A percentile compares a stretch with the other conserved stretches of the same genome.
phyloP scores from a whole-genome alignment of 164 flowering plant genomes.

The Paratinospora sagittata region DNA sequence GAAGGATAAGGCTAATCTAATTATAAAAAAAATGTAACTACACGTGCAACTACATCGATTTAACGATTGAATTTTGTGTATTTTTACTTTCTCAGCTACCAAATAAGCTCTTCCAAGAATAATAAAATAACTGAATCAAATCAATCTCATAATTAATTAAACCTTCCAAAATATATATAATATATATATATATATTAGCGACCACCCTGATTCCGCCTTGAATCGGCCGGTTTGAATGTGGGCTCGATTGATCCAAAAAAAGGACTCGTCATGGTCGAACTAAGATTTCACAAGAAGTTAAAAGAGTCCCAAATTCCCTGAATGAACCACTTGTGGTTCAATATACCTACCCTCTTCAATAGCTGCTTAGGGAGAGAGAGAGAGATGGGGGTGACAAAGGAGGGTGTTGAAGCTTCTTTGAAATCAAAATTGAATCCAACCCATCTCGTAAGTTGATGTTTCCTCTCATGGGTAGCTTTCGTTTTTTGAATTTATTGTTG shows the following conservation, averaged over 20 bases:
- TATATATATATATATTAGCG: no score
- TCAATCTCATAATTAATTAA: no score
- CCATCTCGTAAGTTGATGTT: conserved; percentile 4
- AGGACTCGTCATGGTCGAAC: no score
- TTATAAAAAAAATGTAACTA: no score
- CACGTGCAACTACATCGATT: no score
- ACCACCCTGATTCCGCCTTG: not conserved
- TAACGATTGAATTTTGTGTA: no score
- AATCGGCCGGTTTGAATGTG: not conserved
- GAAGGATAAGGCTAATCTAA: no score
- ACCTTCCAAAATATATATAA: no score
- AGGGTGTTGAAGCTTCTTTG: not conserved
- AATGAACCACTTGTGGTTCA: not conserved
- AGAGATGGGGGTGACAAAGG: conserved; percentile 5
- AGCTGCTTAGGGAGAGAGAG: conserved; percentile 2
- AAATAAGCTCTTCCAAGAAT: not conserved
- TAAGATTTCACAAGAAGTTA: no score
- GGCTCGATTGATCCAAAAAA: no score
- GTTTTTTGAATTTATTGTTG: not conserved
- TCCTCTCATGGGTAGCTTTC: not conserved
- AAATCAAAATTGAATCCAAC: conserved; percentile 5
- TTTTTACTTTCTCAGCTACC: no score
- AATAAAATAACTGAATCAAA: not conserved
- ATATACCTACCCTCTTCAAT: not conserved
- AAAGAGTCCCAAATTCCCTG: not conserved